These are phyloP conservation scores for Hanseniaspora opuntiae DNA, from an alignment of 805 yeast genomes.

Conservation along the genomic window DNA sequence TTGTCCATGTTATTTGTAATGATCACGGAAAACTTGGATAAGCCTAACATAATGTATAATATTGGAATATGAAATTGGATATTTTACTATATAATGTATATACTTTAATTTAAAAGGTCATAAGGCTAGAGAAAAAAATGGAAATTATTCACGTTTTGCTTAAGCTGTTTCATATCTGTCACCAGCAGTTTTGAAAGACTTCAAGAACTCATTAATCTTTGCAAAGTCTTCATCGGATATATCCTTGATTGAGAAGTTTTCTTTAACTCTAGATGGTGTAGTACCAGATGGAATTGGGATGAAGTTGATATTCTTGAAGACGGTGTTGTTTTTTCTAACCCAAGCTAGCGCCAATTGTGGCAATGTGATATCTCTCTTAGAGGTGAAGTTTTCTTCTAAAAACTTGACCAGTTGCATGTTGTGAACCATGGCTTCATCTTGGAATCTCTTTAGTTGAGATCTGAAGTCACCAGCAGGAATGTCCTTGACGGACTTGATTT, in stretches of 20 bases:
- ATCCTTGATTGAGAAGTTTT: conserved; percentile 38
- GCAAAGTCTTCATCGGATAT: conserved; percentile 46
- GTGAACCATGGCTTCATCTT: conserved; percentile 39
- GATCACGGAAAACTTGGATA: neutral
- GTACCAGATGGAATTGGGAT: conserved; percentile 76
- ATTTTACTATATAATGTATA: no score
- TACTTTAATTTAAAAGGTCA: no score
- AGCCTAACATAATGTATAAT: neutral
- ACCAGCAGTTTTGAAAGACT: conserved; percentile 38
- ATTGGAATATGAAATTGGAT: neutral
- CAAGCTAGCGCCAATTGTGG: conserved; percentile 66
- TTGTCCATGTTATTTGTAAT: neutral
- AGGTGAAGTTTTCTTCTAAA: conserved; percentile 28
- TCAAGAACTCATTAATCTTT: conserved; percentile 36
- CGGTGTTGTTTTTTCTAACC: conserved; percentile 31
- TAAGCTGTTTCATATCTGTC: conserved; percentile 15
- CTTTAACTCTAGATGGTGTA: conserved; percentile 42
- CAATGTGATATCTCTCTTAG: conserved; percentile 35
- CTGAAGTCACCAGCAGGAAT: conserved; percentile 48
- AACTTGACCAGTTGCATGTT: conserved; percentile 40
- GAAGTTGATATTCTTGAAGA: conserved; percentile 34
- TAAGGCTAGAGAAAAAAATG: no score
- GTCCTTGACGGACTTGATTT: conserved; percentile 32
- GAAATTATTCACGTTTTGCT: no score
- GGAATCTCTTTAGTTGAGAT: conserved; percentile 40